Evolutionary conservation across 805 yeast species (phyloP).

Genomic region (Nakazawaea holstii): DNA sequence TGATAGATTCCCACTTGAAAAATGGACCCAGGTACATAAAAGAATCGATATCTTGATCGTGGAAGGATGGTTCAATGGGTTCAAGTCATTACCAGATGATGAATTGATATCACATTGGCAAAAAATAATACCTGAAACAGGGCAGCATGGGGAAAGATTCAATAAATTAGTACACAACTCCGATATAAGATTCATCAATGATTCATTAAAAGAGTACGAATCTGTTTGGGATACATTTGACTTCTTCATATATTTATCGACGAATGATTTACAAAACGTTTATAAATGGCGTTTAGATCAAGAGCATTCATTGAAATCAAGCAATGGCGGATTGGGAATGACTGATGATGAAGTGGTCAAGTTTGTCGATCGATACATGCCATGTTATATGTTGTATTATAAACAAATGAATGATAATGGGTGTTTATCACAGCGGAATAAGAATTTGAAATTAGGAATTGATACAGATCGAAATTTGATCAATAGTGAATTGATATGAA

Average conservation of each 20-base stretch:
- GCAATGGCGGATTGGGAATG: constrained; percentile 68
- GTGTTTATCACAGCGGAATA: constrained; percentile 4
- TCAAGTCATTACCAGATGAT: constrained; percentile 33
- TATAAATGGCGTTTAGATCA: constrained; percentile 77
- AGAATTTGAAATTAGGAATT: constrained; percentile 12
- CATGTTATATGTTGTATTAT: constrained; percentile 71
- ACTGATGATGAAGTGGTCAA: constrained; percentile 56
- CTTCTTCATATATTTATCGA: constrained; percentile 54
- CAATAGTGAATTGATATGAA: neutral
- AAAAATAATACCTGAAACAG: constrained; percentile 12
- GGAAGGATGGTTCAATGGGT: constrained; percentile 97
- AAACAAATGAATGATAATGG: constrained; percentile 31
- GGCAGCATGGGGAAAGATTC: neutral
- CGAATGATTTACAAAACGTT: constrained; percentile 56
- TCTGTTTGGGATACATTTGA: constrained; percentile 55
- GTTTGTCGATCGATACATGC: constrained; percentile 85
- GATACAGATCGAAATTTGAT: constrained; percentile 9
- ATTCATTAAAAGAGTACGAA: constrained; percentile 43
- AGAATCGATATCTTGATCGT: constrained; percentile 60
- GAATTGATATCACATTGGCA: constrained; percentile 25
- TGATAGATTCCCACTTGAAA: constrained; percentile 46
- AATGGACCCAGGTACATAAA: constrained; percentile 30
- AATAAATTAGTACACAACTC: neutral
- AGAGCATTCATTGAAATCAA: constrained; percentile 54
- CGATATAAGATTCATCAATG: constrained; percentile 41